phyloP scores from a whole-genome alignment of 2,329 filamentous ascomycete genomes.

The Xylariaceae sp. region DNA sequence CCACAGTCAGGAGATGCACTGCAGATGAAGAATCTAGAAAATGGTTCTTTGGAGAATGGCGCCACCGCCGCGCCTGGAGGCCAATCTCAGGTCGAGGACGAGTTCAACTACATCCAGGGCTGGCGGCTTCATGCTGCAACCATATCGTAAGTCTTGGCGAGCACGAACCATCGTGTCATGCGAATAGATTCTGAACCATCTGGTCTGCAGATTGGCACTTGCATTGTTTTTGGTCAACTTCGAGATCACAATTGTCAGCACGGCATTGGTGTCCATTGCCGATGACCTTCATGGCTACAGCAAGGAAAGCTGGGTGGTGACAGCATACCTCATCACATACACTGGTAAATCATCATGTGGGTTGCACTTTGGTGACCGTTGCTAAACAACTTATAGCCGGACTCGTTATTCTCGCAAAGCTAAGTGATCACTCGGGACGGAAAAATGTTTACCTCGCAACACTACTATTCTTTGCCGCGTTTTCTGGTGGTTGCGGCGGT shows the following conservation, averaged over 20 bases:
- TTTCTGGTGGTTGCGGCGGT: conserved; percentile 9
- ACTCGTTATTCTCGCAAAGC: conserved; percentile 10
- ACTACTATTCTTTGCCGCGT: conserved; percentile 6
- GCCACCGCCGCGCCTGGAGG: background rate
- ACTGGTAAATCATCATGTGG: conserved; percentile 34
- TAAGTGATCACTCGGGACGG: conserved; percentile 12
- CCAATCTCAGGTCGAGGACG: background rate
- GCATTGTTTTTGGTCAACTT: background rate
- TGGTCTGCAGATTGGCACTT: too few species aligned
- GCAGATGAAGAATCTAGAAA: background rate
- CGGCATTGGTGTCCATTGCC: background rate
- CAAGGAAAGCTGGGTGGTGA: background rate
- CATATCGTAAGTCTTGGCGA: conserved; percentile 1
- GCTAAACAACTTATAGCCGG: background rate
- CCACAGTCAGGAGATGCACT: background rate
- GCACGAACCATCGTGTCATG: too few species aligned
- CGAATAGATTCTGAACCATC: too few species aligned
- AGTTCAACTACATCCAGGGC: conserved; percentile 8
- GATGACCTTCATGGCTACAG: background rate
- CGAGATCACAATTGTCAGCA: background rate
- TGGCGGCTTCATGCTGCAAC: conserved; percentile 7
- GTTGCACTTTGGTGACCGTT: too few species aligned
- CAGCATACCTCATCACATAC: conserved; percentile 37
- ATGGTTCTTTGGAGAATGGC: too few species aligned
- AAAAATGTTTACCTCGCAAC: conserved; percentile 2